A percentile compares a stretch with the other conserved stretches of the same genome.
phyloP scores from a whole-genome alignment of 305 asterid species.

The Lippia alba region DNA sequence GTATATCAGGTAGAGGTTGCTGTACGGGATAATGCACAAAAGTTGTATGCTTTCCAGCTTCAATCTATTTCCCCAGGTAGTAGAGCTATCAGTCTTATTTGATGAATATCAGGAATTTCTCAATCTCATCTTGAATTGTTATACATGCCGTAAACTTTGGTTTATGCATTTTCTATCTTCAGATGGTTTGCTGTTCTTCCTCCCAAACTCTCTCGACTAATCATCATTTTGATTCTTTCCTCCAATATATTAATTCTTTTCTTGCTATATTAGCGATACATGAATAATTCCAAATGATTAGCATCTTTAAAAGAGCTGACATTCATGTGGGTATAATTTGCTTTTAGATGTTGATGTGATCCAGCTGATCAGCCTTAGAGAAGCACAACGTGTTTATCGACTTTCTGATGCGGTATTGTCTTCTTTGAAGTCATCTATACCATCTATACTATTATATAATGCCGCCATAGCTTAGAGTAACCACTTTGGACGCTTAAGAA shows the following conservation, averaged over 20 bases:
- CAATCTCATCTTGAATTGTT: slow-evolving; percentile 28
- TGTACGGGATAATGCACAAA: slow-evolving; percentile 88
- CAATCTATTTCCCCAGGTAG: slow-evolving; percentile 69
- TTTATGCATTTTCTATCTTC: slow-evolving; percentile 23
- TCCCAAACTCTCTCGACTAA: neutral
- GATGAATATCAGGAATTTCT: neutral
- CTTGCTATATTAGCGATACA: slow-evolving; percentile 23
- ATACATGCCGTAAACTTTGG: slow-evolving; percentile 1
- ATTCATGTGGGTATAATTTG: slow-evolving; percentile 32
- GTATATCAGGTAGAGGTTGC: slow-evolving; percentile 89
- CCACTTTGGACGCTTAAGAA: no score
- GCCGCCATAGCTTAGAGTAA: no score
- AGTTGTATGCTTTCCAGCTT: slow-evolving; percentile 77
- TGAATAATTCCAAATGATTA: slow-evolving; percentile 16
- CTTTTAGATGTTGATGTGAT: slow-evolving; percentile 69
- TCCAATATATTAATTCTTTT: slow-evolving; percentile 10
- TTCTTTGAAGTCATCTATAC: slow-evolving; percentile 22
- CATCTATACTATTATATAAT: no score
- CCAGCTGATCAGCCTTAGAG: slow-evolving; percentile 84
- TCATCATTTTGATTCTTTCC: slow-evolving; percentile 6
- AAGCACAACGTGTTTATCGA: slow-evolving; percentile 81
- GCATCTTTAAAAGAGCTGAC: slow-evolving; percentile 20
- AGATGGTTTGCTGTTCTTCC: slow-evolving; percentile 18
- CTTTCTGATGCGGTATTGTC: slow-evolving; percentile 89
- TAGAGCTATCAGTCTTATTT: slow-evolving; percentile 24